A percentile compares a stretch with the other conserved stretches of the same genome.
These are phyloP conservation scores for Pugionium cornutum DNA, from an alignment of 345 rosid species.

Conservation along the genomic window DNA sequence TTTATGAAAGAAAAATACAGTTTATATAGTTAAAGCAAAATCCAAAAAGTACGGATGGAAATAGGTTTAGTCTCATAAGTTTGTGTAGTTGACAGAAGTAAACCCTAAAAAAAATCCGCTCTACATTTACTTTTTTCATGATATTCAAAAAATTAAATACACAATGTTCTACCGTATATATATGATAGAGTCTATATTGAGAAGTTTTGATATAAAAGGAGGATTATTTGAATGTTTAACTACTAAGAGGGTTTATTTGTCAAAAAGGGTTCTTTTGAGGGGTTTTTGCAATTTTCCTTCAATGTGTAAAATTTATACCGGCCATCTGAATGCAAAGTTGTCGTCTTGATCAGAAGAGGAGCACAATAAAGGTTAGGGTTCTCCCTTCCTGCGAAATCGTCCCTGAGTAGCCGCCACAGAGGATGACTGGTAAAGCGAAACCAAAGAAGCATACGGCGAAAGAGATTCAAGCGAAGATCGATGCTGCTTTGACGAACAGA, in stretches of 20 bases:
- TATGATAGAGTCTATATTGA: no score
- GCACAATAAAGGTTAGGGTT: conserved; percentile 32
- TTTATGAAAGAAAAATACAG: no score
- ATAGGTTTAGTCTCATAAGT: no score
- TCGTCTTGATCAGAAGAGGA: conserved; percentile 10
- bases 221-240: no score
- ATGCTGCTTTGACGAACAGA: conserved; percentile 87
- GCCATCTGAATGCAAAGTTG: not conserved
- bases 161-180: no score
- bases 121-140: no score
- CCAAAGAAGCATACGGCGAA: conserved; percentile 99
- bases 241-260: no score
- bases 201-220: no score
- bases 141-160: no score
- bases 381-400: conserved; percentile 20
- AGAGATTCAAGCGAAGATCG: conserved; percentile 82
- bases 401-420: conserved; percentile 29
- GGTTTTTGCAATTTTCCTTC: not conserved
- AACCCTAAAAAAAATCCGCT: not conserved
- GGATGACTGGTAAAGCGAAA: conserved; percentile 96
- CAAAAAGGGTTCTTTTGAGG: not conserved
- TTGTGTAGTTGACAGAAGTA: no score
- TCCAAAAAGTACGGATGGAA: no score
- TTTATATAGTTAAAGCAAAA: no score
- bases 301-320: not conserved